These are phyloP conservation scores for Yamadazyma tumulicola DNA, from an alignment of 805 yeast genomes.

Conservation along the genomic window DNA sequence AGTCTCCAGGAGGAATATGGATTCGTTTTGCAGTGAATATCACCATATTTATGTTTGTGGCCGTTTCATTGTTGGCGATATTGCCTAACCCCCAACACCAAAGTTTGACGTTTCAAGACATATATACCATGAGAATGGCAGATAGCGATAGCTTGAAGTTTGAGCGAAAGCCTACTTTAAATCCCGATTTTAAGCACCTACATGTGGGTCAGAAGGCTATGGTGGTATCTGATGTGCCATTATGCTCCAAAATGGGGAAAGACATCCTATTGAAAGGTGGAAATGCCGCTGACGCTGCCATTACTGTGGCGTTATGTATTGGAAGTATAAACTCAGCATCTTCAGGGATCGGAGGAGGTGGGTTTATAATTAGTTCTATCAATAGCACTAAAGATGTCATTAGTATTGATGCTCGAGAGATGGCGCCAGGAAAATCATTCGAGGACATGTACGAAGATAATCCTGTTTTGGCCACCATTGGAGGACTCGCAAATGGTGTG, in stretches of 20 bases:
- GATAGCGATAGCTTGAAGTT: neutral
- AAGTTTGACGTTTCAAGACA: no score
- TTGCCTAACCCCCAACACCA: no score
- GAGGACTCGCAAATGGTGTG: constrained; percentile 84
- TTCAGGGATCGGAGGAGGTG: constrained; percentile 94
- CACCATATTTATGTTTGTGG: no score
- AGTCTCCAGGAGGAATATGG: no score
- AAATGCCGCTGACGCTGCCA: constrained; percentile 91
- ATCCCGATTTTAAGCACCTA: constrained; percentile 38
- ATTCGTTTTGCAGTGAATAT: no score
- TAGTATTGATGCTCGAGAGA: constrained; percentile 82
- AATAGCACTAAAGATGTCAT: constrained; percentile 42
- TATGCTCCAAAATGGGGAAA: constrained; percentile 62
- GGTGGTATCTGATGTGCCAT: constrained; percentile 63
- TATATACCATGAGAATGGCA: constrained; percentile 4
- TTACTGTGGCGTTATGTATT: constrained; percentile 82
- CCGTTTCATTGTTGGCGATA: no score
- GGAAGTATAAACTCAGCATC: constrained; percentile 80
- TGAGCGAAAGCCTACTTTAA: constrained; percentile 36
- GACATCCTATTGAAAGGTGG: constrained; percentile 56
- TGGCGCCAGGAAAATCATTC: constrained; percentile 66
- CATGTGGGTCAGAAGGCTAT: constrained; percentile 50
- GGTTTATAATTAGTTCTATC: constrained; percentile 48
- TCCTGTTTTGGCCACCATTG: constrained; percentile 54
- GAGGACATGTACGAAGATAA: constrained; percentile 60